Conservation (phyloP, 2,329 filamentous ascomycete species). For the Neodidymelliopsis sp. region DNA sequence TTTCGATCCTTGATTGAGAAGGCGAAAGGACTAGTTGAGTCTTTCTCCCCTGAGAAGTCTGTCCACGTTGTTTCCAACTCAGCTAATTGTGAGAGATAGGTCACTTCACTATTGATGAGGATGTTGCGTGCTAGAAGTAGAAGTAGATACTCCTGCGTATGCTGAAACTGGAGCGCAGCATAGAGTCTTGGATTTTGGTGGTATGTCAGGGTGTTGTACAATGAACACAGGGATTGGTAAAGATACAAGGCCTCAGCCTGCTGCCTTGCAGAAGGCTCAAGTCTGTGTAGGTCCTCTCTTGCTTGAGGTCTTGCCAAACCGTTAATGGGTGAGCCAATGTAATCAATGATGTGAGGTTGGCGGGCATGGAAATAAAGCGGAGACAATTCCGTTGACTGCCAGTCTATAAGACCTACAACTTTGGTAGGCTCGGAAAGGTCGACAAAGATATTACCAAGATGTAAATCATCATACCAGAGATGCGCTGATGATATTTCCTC, state of each 20-base stretch:
- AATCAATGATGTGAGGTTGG: conserved; percentile 45
- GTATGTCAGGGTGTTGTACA: conserved; percentile 26
- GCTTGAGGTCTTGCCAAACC: conserved; percentile 39
- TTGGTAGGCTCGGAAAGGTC: conserved; percentile 40
- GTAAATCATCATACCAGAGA: conserved; percentile 51
- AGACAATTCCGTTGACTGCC: conserved; percentile 44
- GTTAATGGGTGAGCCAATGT: conserved; percentile 38
- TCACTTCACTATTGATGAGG: conserved; percentile 46
- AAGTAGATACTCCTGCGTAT: conserved; percentile 36
- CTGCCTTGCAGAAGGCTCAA: conserved; percentile 28
- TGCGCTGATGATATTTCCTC: conserved; percentile 29
- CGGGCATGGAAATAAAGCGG: conserved; percentile 50
- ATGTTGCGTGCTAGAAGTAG: conserved; percentile 44
- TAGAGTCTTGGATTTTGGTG: conserved; percentile 34
- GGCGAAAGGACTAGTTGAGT: conserved; percentile 25
- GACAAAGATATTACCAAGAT: conserved; percentile 50
- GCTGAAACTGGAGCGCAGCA: conserved; percentile 41
- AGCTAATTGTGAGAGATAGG: conserved; percentile 33
- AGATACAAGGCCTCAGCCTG: conserved; percentile 35
- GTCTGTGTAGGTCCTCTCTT: conserved; percentile 29
- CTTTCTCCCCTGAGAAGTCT: conserved; percentile 26
- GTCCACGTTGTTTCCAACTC: conserved; percentile 38
- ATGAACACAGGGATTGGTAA: conserved; percentile 5
- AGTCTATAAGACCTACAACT: conserved; percentile 46
- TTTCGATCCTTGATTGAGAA: conserved; percentile 32